A percentile compares a stretch with the other conserved stretches of the same genome.
phyloP scores from a whole-genome alignment of 805 yeast genomes.

The Suhomyces vadensis region DNA sequence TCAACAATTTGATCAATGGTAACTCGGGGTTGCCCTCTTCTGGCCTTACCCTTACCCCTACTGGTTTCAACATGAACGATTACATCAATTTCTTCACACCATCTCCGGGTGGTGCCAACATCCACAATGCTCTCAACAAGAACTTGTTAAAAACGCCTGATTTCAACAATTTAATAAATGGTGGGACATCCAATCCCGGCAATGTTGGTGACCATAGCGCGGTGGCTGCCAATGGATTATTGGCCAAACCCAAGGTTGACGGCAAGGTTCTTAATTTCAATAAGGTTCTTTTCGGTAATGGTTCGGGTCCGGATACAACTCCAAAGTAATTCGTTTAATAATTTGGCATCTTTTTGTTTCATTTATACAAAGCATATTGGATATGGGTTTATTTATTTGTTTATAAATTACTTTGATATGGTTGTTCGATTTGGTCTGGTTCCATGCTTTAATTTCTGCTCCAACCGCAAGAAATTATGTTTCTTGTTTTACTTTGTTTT shows the following conservation, averaged over 20 bases:
- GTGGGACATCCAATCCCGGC: neutral
- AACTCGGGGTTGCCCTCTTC: slow-evolving; percentile 40
- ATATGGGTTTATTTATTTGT: no score
- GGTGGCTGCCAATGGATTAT: slow-evolving; percentile 2
- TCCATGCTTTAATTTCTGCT: no score
- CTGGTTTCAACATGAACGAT: slow-evolving; percentile 80
- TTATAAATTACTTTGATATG: no score
- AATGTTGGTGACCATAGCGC: slow-evolving; percentile 11
- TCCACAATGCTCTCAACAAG: slow-evolving; percentile 14
- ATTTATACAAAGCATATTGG: no score
- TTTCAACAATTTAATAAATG: slow-evolving; percentile 32
- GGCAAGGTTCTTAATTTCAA: slow-evolving; percentile 48
- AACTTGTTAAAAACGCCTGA: slow-evolving; percentile 44
- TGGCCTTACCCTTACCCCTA: slow-evolving; percentile 52
- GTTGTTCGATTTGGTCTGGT: no score
- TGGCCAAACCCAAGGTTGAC: slow-evolving; percentile 30
- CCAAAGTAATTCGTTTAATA: no score
- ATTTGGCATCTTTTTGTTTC: no score
- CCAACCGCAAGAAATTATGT: no score
- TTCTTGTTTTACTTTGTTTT: neutral
- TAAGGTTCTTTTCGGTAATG: slow-evolving; percentile 32
- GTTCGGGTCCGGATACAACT: slow-evolving; percentile 9
- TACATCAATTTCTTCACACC: slow-evolving; percentile 80
- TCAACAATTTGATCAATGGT: slow-evolving; percentile 23
- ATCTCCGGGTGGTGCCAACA: slow-evolving; percentile 45